These are phyloP conservation scores for Eucalyptus polybractea DNA, from an alignment of 345 rosid genomes.

Conservation along the genomic window DNA sequence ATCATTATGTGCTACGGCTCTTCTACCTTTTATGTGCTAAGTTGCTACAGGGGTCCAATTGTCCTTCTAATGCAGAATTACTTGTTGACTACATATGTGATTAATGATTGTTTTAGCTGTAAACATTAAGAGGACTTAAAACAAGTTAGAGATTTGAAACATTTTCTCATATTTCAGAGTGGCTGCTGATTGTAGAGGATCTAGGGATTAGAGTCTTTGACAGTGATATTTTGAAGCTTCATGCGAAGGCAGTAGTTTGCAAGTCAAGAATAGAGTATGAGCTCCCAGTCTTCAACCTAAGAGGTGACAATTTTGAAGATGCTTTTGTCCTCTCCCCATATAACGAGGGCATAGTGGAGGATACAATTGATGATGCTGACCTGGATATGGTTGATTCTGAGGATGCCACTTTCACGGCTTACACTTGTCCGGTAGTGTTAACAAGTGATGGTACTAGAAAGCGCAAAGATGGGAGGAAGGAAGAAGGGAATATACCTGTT, in stretches of 20 bases:
- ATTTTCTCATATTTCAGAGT: slow-evolving; percentile 23
- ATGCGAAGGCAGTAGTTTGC: slow-evolving; percentile 31
- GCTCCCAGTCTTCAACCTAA: background rate
- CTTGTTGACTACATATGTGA: background rate
- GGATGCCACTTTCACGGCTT: background rate
- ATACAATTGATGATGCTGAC: slow-evolving; percentile 1
- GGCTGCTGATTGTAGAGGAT: slow-evolving; percentile 48
- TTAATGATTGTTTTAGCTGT: background rate
- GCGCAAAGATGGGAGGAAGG: slow-evolving; percentile 43
- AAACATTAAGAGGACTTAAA: background rate
- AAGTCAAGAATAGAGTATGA: slow-evolving; percentile 20
- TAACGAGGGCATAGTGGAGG: background rate
- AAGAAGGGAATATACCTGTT: slow-evolving; percentile 23
- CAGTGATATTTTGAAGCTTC: slow-evolving; percentile 23
- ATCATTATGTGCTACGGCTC: background rate
- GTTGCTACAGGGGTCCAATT: background rate
- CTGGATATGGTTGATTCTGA: slow-evolving; percentile 18
- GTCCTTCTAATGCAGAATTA: background rate
- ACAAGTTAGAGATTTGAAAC: background rate
- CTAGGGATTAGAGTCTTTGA: slow-evolving; percentile 49
- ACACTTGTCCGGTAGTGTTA: slow-evolving; percentile 4
- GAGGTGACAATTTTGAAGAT: background rate
- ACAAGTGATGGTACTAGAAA: slow-evolving; percentile 30
- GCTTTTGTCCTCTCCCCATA: background rate
- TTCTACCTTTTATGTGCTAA: background rate